Evolutionary conservation across 202 grass and related monocot genomes (phyloP), one percentile per base, ranked within the genome.

Genomic region (Panicum hallii): DNA sequence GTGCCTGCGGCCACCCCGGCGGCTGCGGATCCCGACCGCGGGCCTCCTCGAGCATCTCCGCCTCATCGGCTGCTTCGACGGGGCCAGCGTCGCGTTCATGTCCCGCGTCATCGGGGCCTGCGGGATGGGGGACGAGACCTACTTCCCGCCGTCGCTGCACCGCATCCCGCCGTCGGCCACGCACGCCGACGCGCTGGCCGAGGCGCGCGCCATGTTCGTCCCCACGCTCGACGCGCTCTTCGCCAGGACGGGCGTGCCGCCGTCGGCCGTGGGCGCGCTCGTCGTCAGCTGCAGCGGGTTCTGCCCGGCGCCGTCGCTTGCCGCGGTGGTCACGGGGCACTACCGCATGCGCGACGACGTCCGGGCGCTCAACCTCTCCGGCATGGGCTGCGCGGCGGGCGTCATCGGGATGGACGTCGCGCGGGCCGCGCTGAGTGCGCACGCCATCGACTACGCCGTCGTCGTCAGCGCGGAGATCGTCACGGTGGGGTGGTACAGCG

Each of bases 111-210:
- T 94, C 77, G 76, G 49, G 44, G 70, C 74, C 4, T 68, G 78
- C 71, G 94, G 90, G 45, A 94, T 97, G 75, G 94, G 94, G 36
- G 72, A 97, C n/a, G 92, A 97, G 87, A 94, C 92, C 28, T 94
- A 87, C 85, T 83, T 97, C 67, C 90, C 92, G 14, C 78, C 80
- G 3, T 68, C 92, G 5, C 86, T 94, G 44, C 88, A 88, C 82
- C 53, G 67, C 65, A 85, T 92, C 28, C 94, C 92, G 10, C 86
- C 90, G 26, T 79, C 80, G 4, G 49, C 74, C 0, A 90, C 78
- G 49, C 86, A 92, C 67, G 26, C 36, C 20, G 86, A 87, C 74
- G 82, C 90, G 26, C 3, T 91, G 14, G 8, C 69, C 8, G 90
- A 97, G 75, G 90, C 84, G 19, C 87, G 56, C 72, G 82, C 68